phyloP scores from a whole-genome alignment of 305 asterid species.

The Fraxinus latifolia region DNA sequence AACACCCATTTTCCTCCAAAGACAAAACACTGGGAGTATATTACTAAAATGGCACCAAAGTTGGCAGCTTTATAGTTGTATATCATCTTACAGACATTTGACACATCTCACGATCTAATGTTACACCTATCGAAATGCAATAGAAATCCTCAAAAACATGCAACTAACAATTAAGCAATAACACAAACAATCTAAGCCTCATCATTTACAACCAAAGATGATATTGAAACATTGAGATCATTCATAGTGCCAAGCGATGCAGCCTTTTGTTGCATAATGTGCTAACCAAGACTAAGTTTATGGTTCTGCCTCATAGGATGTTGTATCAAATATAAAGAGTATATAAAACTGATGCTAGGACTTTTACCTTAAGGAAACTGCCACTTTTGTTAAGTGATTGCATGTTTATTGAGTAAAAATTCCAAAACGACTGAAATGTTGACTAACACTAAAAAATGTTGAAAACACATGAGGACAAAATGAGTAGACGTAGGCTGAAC shows the following conservation, averaged over 20 bases:
- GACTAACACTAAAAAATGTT: neutral
- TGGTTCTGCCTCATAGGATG: neutral
- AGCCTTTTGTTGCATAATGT: neutral
- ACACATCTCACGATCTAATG: neutral
- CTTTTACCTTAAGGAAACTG: neutral
- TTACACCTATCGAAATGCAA: neutral
- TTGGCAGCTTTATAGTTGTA: neutral
- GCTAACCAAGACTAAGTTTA: neutral
- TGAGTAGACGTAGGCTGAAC: neutral
- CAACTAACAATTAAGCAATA: neutral
- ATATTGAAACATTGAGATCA: neutral
- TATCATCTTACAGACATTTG: neutral
- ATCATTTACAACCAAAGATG: neutral
- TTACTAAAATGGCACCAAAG: neutral
- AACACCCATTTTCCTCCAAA: neutral
- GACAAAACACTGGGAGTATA: neutral
- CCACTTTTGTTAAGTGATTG: neutral
- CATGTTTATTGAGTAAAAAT: neutral
- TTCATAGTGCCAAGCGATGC: neutral
- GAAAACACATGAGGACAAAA: constrained; percentile 12
- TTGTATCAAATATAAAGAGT: neutral
- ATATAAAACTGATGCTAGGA: neutral
- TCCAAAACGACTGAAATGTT: neutral
- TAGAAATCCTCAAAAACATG: neutral
- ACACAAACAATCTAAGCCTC: neutral